These are phyloP conservation scores for Gnetum montanum DNA, from an alignment of 75 land plant genomes.

Conservation along the genomic window DNA sequence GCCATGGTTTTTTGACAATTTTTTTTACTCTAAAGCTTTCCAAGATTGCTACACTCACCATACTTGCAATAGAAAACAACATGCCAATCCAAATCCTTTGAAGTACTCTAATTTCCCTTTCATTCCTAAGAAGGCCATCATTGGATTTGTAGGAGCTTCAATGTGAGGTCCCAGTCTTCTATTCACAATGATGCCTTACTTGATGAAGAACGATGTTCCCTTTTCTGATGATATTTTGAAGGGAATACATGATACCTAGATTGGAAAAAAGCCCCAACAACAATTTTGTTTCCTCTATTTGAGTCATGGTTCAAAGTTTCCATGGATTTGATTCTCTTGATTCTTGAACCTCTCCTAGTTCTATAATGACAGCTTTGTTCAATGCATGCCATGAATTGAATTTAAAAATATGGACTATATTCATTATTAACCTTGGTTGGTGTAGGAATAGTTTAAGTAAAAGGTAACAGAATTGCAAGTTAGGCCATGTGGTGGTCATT, in stretches of 20 bases:
- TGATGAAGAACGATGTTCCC: constrained; percentile 8
- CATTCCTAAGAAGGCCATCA: constrained; percentile 5
- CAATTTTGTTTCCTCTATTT: constrained; percentile 37
- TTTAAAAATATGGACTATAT: too few relatives aligned
- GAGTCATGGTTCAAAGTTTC: constrained; percentile 38
- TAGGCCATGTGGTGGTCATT: too few relatives aligned
- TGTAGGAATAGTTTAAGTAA: too few relatives aligned
- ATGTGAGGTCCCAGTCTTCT: constrained; percentile 18
- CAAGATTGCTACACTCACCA: not conserved
- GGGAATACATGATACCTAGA: constrained; percentile 18
- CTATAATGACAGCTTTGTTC: constrained; percentile 2
- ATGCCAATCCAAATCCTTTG: not conserved
- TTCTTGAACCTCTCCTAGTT: not conserved
- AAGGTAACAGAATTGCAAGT: too few relatives aligned
- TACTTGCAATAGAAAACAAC: not conserved
- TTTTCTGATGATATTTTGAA: constrained; percentile 2
- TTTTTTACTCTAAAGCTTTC: not conserved
- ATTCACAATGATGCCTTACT: constrained; percentile 26
- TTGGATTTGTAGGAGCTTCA: constrained; percentile 20
- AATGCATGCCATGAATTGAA: too few relatives aligned
- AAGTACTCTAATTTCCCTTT: not conserved
- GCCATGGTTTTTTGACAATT: not conserved
- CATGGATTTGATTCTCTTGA: constrained; percentile 5
- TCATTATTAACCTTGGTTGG: too few relatives aligned
- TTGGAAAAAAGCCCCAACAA: constrained; percentile 27